Evolutionary conservation across 2,329 filamentous ascomycete species (phyloP).

Genomic region (Coniochaeta pulveracea): DNA sequence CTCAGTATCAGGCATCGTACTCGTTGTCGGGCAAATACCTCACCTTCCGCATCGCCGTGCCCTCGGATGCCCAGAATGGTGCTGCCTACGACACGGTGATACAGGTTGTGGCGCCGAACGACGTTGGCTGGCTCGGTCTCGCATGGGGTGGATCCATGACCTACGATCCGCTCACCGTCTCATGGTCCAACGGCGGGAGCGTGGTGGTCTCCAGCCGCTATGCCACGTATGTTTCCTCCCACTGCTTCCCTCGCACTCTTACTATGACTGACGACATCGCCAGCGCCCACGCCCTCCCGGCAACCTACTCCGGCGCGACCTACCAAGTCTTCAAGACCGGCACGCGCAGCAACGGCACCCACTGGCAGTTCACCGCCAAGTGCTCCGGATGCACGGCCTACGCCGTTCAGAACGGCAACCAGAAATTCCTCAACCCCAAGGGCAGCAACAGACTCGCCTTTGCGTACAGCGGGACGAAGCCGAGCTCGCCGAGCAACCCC

Average conservation of each 20-base stretch:
- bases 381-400: constrained; percentile 18
- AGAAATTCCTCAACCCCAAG: constrained; percentile 13
- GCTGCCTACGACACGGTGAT: constrained; percentile 12
- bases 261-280: neutral
- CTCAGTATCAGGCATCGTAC: constrained; percentile 16
- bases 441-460: constrained; percentile 18
- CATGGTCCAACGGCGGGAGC: constrained; percentile 27
- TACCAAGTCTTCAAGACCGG: constrained; percentile 23
- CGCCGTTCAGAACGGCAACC: constrained; percentile 8
- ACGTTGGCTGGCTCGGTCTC: constrained; percentile 34
- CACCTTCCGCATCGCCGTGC: constrained; percentile 14
- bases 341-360: constrained; percentile 24
- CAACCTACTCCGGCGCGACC: constrained; percentile 16
- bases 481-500: constrained; percentile 10
- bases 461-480: constrained; percentile 13
- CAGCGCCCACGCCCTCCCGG: constrained; percentile 19
- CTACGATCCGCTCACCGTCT: constrained; percentile 30
- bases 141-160: constrained; percentile 36
- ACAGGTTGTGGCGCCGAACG: constrained; percentile 29
- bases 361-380: constrained; percentile 27
- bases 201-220: constrained; percentile 28
- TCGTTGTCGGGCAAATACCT: constrained; percentile 23
- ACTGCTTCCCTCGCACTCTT: neutral
- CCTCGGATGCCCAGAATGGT: constrained; percentile 7
- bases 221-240: constrained; percentile 23